These are phyloP conservation scores for Suillus clintonianus DNA, from an alignment of 768 basidiomycete genomes.

Conservation along the genomic window DNA sequence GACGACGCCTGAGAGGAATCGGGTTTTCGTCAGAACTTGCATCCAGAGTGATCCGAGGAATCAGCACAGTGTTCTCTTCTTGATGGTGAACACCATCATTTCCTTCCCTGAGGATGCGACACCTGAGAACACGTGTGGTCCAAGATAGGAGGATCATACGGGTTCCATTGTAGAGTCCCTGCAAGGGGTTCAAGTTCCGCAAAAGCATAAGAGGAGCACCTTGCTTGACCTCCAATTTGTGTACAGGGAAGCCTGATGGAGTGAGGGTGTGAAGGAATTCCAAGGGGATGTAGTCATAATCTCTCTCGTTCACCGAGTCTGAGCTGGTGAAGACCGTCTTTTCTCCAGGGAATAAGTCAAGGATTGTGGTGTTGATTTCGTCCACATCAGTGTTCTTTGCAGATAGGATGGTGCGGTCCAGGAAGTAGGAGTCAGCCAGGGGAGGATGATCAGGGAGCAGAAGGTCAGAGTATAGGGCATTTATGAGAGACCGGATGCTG, in stretches of 20 bases:
- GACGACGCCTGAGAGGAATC: conserved; percentile 22
- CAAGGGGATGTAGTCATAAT: conserved; percentile 28
- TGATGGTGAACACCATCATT: conserved; percentile 17
- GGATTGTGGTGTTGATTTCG: conserved; percentile 31
- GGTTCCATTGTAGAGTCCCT: conserved; percentile 44
- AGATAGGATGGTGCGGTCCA: conserved; percentile 32
- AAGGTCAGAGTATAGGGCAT: conserved; percentile 27
- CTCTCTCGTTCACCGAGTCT: conserved; percentile 27
- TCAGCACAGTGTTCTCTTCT: conserved; percentile 21
- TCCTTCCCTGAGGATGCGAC: conserved; percentile 23
- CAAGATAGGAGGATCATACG: conserved; percentile 17
- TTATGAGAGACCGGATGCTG: conserved; percentile 22
- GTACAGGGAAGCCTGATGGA: conserved; percentile 40
- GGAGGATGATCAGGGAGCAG: conserved; percentile 10
- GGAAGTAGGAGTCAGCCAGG: conserved; percentile 26
- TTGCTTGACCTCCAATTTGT: conserved; percentile 33
- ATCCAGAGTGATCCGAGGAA: conserved; percentile 30
- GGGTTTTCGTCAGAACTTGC: conserved; percentile 17
- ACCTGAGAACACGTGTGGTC: conserved; percentile 25
- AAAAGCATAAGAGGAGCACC: conserved; percentile 45
- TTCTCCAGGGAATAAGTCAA: conserved; percentile 25
- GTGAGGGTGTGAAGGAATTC: conserved; percentile 44
- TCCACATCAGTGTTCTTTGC: conserved; percentile 32
- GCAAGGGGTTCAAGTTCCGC: conserved; percentile 38
- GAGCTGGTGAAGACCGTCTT: conserved; percentile 24